A percentile compares a stretch with the other conserved stretches of the same genome.
phyloP scores from a whole-genome alignment of 352 stramenopile genomes.

The Hyaloperonospora brassicae region DNA sequence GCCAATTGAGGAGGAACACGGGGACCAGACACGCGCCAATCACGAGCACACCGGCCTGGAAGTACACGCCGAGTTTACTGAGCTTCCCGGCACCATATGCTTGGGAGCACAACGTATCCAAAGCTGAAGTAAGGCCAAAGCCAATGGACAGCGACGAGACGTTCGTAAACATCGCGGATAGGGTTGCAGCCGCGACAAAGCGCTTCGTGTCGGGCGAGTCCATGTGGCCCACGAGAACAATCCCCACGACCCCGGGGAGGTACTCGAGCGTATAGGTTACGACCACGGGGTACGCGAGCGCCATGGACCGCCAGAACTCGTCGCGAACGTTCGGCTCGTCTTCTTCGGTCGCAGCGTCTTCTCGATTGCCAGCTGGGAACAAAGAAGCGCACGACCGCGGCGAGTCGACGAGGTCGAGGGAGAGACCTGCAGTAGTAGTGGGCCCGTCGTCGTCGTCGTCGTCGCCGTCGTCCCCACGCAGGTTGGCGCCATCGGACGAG shows the following conservation, averaged over 20 bases:
- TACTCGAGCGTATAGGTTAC: constrained; percentile 50
- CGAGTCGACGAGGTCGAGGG: too few species aligned
- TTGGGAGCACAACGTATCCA: constrained; percentile 78
- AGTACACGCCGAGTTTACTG: constrained; percentile 68
- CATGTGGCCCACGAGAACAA: constrained; percentile 53
- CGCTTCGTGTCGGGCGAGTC: constrained; percentile 50
- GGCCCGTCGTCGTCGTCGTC: too few species aligned
- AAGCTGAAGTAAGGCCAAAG: constrained; percentile 60
- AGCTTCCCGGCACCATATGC: constrained; percentile 52
- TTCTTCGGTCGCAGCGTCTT: too few species aligned
- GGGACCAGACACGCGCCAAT: constrained; percentile 32
- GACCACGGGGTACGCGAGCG: constrained; percentile 39
- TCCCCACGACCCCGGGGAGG: constrained; percentile 46
- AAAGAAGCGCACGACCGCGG: too few species aligned
- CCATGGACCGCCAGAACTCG: constrained; percentile 39
- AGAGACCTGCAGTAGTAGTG: too few species aligned
- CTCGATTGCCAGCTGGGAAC: too few species aligned
- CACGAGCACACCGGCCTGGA: constrained; percentile 55
- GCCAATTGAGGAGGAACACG: constrained; percentile 54
- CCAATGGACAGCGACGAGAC: constrained; percentile 60
- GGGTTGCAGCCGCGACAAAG: constrained; percentile 49
- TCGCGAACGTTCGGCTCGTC: constrained; percentile 27
- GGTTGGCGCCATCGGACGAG: too few species aligned
- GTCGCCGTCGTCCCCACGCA: too few species aligned
- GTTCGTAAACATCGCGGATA: constrained; percentile 73